Evolutionary conservation across 805 yeast species (phyloP).

Genomic region (Kuraishia hungarica): DNA sequence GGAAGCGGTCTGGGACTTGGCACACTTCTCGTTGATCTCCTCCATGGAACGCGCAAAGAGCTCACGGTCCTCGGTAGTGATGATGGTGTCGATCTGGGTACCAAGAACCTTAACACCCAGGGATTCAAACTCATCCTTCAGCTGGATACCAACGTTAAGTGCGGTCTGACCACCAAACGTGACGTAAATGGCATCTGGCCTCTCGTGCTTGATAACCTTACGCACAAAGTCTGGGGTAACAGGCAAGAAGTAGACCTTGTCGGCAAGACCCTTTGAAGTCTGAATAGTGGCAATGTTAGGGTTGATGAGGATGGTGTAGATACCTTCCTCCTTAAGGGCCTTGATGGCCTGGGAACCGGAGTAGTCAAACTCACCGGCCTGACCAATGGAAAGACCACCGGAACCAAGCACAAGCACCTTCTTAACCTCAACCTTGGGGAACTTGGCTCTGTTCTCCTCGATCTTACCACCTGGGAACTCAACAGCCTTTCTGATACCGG

Average conservation of each 20-base stretch:
- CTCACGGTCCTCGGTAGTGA: slow-evolving; percentile 98
- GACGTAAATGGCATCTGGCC: slow-evolving; percentile 94
- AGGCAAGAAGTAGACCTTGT: slow-evolving; percentile 96
- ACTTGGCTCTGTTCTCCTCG: slow-evolving; percentile 65
- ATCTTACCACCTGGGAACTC: slow-evolving; percentile 84
- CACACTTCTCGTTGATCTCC: slow-evolving; percentile 92
- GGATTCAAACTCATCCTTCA: slow-evolving; percentile 89
- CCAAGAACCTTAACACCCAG: slow-evolving; percentile 94
- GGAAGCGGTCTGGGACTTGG: slow-evolving; percentile 81
- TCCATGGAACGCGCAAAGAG: slow-evolving; percentile 91
- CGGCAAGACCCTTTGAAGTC: slow-evolving; percentile 96
- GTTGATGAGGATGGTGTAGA: slow-evolving; percentile 89
- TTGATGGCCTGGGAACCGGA: slow-evolving; percentile 99
- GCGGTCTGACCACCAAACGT: slow-evolving; percentile 99
- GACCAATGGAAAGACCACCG: slow-evolving; percentile 97
- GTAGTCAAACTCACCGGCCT: slow-evolving; percentile 99
- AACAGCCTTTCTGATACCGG: slow-evolving; percentile 57
- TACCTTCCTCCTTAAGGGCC: slow-evolving; percentile 96
- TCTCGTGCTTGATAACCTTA: slow-evolving; percentile 88
- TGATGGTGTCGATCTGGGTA: slow-evolving; percentile 91
- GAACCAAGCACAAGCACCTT: slow-evolving; percentile 93
- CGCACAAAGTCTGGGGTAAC: slow-evolving; percentile 95
- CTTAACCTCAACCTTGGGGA: slow-evolving; percentile 77
- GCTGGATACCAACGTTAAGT: slow-evolving; percentile 85
- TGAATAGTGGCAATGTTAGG: slow-evolving; percentile 98